Percentiles rank a stretch among this genome's conserved stretches.
phyloP scores from a whole-genome alignment of 2,329 filamentous ascomycete species.

The Penicillium sp. region DNA sequence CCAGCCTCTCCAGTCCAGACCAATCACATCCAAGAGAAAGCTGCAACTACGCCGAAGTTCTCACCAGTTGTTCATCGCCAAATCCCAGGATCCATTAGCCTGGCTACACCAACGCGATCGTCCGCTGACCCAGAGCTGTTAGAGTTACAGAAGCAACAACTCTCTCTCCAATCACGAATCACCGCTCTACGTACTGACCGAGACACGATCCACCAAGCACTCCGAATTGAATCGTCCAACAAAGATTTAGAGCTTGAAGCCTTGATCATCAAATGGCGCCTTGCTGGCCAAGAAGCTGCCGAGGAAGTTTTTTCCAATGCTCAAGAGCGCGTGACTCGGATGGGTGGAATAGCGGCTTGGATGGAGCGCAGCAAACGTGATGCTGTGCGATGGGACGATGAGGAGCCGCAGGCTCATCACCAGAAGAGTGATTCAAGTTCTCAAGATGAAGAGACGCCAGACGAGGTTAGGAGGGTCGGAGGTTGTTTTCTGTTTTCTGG shows the following conservation, averaged over 20 bases:
- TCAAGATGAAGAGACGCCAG: neutral
- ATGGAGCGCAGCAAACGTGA: slow-evolving; percentile 49
- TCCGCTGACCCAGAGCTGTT: slow-evolving; percentile 27
- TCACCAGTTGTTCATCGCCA: slow-evolving; percentile 7
- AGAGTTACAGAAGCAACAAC: slow-evolving; percentile 39
- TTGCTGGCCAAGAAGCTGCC: slow-evolving; percentile 61
- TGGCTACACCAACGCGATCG: slow-evolving; percentile 11
- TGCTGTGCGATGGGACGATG: slow-evolving; percentile 41
- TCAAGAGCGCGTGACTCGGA: slow-evolving; percentile 60
- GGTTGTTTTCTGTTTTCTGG: neutral
- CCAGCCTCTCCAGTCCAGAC: neutral
- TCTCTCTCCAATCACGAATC: slow-evolving; percentile 32
- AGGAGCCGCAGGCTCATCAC: slow-evolving; percentile 37
- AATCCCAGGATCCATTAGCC: slow-evolving; percentile 3
- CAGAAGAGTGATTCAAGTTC: neutral
- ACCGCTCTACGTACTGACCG: slow-evolving; percentile 42
- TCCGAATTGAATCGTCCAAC: slow-evolving; percentile 47
- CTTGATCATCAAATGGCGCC: slow-evolving; percentile 62
- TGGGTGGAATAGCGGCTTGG: slow-evolving; percentile 64
- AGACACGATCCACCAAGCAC: slow-evolving; percentile 54
- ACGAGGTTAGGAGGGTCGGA: neutral
- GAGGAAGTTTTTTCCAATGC: slow-evolving; percentile 66
- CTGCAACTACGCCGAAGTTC: neutral
- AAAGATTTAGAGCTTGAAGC: slow-evolving; percentile 57
- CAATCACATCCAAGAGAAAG: neutral